Evolutionary conservation across 164 flowering plant genomes (phyloP).

Genomic region (Aristolochia californica): DNA sequence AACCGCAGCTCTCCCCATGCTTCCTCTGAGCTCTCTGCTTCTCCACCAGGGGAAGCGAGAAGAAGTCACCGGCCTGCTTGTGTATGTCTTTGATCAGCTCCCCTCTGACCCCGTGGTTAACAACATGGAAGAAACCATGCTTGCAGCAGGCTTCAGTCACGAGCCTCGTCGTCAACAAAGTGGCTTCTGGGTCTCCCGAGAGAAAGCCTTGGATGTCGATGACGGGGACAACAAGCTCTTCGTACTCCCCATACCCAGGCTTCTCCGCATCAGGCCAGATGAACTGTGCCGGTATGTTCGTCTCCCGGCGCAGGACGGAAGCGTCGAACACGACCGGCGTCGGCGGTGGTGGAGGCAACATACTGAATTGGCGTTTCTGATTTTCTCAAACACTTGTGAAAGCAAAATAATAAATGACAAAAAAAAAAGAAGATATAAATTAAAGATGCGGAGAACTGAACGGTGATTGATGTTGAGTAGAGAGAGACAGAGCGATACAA

Average conservation of each 20-base stretch:
- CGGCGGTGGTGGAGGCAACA: neutral
- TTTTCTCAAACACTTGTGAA: neutral
- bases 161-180: slow-evolving; percentile 33
- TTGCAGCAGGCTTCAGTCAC: slow-evolving; percentile 47
- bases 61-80: slow-evolving; percentile 42
- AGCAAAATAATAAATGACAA: neutral
- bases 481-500: neutral
- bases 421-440: neutral
- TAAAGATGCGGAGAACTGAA: neutral
- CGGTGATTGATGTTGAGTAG: neutral
- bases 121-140: slow-evolving; percentile 76
- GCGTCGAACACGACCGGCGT: slow-evolving; percentile 47
- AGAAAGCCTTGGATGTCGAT: too few relatives aligned
- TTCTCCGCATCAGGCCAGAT: slow-evolving; percentile 77
- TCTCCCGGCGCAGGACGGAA: slow-evolving; percentile 23
- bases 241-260: slow-evolving; percentile 23
- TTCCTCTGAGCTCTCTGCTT: slow-evolving; percentile 70
- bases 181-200: too few relatives aligned
- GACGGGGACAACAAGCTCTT: slow-evolving; percentile 41
- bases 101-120: slow-evolving; percentile 49
- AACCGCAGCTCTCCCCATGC: slow-evolving; percentile 72
- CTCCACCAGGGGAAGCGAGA: slow-evolving; percentile 38
- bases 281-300: slow-evolving; percentile 50
- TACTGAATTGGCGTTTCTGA: neutral
- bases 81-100: slow-evolving; percentile 44